A percentile compares a stretch with the other conserved stretches of the same genome.
Evolutionary conservation across 805 yeast genomes (phyloP).

Genomic region (Ogataea haglerorum): DNA sequence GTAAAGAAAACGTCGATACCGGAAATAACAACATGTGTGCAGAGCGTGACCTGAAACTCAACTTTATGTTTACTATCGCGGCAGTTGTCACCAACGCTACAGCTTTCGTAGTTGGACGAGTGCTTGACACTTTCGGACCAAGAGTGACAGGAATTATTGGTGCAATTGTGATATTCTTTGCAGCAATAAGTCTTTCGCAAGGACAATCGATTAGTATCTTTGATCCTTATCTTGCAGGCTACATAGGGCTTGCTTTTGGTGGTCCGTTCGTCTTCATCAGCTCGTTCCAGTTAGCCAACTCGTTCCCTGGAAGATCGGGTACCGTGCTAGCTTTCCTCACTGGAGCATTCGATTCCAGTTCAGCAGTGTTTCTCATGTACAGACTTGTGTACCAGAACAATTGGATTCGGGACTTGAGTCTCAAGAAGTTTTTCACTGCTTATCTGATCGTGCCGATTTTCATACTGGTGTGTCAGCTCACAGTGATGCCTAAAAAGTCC

Average conservation of each 20-base stretch:
- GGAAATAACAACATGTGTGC: conserved; percentile 41
- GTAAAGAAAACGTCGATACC: conserved; percentile 34
- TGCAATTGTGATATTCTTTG: conserved; percentile 52
- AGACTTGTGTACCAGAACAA: conserved; percentile 56
- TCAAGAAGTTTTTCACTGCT: conserved; percentile 58
- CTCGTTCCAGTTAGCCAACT: conserved; percentile 83
- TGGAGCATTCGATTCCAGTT: conserved; percentile 91
- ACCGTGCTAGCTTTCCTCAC: conserved; percentile 76
- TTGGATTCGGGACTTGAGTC: conserved; percentile 36
- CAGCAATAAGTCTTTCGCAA: conserved; percentile 38
- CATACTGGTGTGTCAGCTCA: conserved; percentile 67
- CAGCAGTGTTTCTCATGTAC: conserved; percentile 81
- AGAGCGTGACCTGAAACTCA: conserved; percentile 79
- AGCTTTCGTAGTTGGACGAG: conserved; percentile 78
- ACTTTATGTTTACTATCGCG: conserved; percentile 78
- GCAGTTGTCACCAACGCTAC: conserved; percentile 83
- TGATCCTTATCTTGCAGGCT: conserved; percentile 76
- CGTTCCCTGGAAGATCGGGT: conserved; percentile 81
- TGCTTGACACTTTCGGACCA: conserved; percentile 80
- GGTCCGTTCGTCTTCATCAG: conserved; percentile 94
- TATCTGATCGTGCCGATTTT: conserved; percentile 77
- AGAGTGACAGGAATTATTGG: conserved; percentile 76
- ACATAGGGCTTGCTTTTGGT: conserved; percentile 73
- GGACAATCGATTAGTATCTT: conserved; percentile 26
- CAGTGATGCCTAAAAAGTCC: conserved; percentile 75